A percentile compares a stretch with the other conserved stretches of the same genome.
Evolutionary conservation across 805 yeast species (phyloP).

Genomic region (Phaffomyces thermotolerans): DNA sequence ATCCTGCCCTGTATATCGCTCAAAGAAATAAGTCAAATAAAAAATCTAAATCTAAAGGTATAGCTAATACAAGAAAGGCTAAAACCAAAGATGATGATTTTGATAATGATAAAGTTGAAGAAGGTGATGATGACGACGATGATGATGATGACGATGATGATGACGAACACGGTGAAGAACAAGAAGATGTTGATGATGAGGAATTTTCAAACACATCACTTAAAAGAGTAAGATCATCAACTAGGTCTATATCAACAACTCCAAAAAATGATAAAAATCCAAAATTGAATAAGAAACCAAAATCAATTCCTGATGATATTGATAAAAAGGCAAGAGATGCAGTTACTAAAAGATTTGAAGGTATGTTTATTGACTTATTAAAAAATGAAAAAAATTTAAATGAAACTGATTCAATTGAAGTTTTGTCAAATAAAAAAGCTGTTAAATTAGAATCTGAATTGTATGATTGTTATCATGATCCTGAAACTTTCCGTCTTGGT

Average conservation of each 20-base stretch:
- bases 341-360: slow-evolving; percentile 41
- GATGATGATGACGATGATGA: neutral
- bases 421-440: slow-evolving; percentile 40
- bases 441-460: slow-evolving; percentile 45
- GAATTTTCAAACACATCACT: no score
- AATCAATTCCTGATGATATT: slow-evolving; percentile 4
- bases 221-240: slow-evolving; percentile 1
- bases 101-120: slow-evolving; percentile 1
- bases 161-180: no score
- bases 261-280: slow-evolving; percentile 3
- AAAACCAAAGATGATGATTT: slow-evolving; percentile 1
- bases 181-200: no score
- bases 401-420: slow-evolving; percentile 26
- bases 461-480: slow-evolving; percentile 30
- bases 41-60: slow-evolving; percentile 3
- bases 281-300: neutral
- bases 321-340: slow-evolving; percentile 26
- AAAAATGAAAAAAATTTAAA: slow-evolving; percentile 22
- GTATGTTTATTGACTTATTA: slow-evolving; percentile 42
- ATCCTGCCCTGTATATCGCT: slow-evolving; percentile 18
- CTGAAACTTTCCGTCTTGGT: slow-evolving; percentile 16
- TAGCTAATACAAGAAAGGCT: slow-evolving; percentile 8
- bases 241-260: neutral
- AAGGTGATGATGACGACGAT: slow-evolving; percentile 1
- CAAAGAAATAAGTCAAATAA: slow-evolving; percentile 6